Evolutionary conservation across 495 filamentous ascomycete genomes (phyloP).

Genomic region (Xylaria nigripes): DNA sequence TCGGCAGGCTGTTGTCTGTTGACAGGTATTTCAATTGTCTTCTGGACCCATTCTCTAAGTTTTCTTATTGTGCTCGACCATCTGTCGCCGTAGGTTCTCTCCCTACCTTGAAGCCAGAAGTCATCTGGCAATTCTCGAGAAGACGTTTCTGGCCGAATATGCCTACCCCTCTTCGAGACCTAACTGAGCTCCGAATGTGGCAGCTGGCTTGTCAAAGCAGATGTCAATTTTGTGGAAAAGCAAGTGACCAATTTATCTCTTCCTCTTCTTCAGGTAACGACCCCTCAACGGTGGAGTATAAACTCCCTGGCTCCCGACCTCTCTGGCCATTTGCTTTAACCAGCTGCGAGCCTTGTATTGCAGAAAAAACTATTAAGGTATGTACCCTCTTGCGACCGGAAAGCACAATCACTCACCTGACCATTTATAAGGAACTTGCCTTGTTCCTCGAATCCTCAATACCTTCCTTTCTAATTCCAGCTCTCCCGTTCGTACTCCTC

Average conservation of each 20-base stretch:
- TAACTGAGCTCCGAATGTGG: slow-evolving; percentile 57
- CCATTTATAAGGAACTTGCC: slow-evolving; percentile 51
- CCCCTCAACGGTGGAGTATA: slow-evolving; percentile 27
- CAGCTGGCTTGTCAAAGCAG: slow-evolving; percentile 41
- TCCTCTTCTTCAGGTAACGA: not conserved
- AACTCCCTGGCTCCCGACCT: slow-evolving; percentile 43
- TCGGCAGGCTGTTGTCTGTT: slow-evolving; percentile 43
- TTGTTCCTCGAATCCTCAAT: slow-evolving; percentile 51
- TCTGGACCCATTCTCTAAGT: slow-evolving; percentile 38
- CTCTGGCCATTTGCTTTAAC: slow-evolving; percentile 61
- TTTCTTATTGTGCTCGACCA: slow-evolving; percentile 18
- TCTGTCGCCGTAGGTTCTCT: slow-evolving; percentile 16
- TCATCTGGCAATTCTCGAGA: slow-evolving; percentile 54
- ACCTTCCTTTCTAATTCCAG: slow-evolving; percentile 49
- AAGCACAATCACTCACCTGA: not conserved
- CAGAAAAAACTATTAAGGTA: slow-evolving; percentile 52
- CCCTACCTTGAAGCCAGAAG: slow-evolving; percentile 36
- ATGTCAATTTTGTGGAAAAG: slow-evolving; percentile 50
- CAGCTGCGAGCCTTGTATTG: slow-evolving; percentile 55
- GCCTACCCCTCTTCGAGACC: slow-evolving; percentile 47
- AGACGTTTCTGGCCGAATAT: slow-evolving; percentile 46
- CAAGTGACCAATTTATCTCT: not conserved
- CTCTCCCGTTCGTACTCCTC: slow-evolving; percentile 57
- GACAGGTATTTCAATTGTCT: slow-evolving; percentile 46
- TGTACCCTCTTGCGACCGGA: slow-evolving; percentile 5